Percentiles rank a stretch among this genome's conserved stretches.
Evolutionary conservation across 495 filamentous ascomycete genomes (phyloP).

Genomic region (Penicillium steckii): DNA sequence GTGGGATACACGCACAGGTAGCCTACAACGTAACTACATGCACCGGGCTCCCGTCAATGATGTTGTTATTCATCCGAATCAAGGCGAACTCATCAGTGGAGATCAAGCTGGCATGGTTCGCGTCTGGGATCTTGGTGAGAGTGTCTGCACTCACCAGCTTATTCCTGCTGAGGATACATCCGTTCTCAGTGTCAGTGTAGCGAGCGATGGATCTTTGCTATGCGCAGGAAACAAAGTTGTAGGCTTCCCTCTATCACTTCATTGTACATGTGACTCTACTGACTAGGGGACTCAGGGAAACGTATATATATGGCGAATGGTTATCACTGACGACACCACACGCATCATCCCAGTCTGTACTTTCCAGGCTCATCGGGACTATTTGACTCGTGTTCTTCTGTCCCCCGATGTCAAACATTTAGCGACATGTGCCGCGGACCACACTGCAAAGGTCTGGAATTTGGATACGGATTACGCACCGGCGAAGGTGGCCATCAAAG

Average conservation of each 20-base stretch:
- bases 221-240: conserved; percentile 94
- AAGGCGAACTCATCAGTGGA: conserved; percentile 95
- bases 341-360: conserved; percentile 87
- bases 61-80: conserved; percentile 93
- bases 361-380: conserved; percentile 89
- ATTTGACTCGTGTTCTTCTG: conserved; percentile 92
- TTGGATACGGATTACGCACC: conserved; percentile 60
- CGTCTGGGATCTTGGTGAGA: conserved; percentile 96
- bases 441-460: conserved; percentile 97
- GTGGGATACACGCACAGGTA: conserved; percentile 91
- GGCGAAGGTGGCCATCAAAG: conserved; percentile 41
- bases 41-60: conserved; percentile 90
- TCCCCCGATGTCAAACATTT: conserved; percentile 97
- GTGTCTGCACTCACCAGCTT: conserved; percentile 93
- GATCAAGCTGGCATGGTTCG: conserved; percentile 91
- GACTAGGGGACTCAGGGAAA: conserved; percentile 62
- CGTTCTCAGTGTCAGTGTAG: conserved; percentile 91
- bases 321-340: conserved; percentile 79
- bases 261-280: neutral
- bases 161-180: conserved; percentile 95
- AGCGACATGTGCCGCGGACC: conserved; percentile 95
- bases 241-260: conserved; percentile 10
- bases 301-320: conserved; percentile 93
- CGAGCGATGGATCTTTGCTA: conserved; percentile 90
- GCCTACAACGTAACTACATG: conserved; percentile 86